Evolutionary conservation across 2,329 filamentous ascomycete species (phyloP).

Genomic region (Xylariomycetidae sp.): DNA sequence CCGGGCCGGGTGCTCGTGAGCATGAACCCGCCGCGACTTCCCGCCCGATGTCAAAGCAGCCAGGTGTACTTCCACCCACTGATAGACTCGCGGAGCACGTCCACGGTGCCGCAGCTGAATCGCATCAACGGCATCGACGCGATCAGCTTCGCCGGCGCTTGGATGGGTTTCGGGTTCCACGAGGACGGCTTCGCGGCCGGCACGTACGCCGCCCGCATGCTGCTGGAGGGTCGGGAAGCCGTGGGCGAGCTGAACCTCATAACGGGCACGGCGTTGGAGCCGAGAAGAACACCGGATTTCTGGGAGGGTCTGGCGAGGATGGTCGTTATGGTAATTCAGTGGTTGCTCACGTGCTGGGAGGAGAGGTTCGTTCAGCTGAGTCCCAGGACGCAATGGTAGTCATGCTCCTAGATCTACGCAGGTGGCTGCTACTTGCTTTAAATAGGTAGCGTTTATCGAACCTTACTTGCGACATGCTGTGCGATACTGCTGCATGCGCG

Average conservation of each 20-base stretch:
- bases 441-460: no score
- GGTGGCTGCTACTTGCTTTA: no score
- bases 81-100: neutral
- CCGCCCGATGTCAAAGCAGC: neutral
- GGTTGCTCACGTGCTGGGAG: neutral
- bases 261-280: neutral
- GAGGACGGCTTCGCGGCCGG: neutral
- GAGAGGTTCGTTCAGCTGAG: no score
- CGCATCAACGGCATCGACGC: neutral
- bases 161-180: constrained; percentile 2
- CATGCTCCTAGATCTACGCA: no score
- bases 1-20: neutral
- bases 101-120: neutral
- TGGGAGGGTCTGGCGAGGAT: neutral
- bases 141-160: neutral
- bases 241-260: neutral
- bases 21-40: neutral
- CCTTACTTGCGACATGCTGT: no score
- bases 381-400: no score
- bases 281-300: neutral
- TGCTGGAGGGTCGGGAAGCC: neutral
- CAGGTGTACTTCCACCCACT: constrained; percentile 1
- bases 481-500: no score
- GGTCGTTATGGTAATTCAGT: neutral
- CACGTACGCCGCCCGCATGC: neutral